phyloP scores from a whole-genome alignment of 2,329 filamentous ascomycete species.

The Exophiala viscosa region DNA sequence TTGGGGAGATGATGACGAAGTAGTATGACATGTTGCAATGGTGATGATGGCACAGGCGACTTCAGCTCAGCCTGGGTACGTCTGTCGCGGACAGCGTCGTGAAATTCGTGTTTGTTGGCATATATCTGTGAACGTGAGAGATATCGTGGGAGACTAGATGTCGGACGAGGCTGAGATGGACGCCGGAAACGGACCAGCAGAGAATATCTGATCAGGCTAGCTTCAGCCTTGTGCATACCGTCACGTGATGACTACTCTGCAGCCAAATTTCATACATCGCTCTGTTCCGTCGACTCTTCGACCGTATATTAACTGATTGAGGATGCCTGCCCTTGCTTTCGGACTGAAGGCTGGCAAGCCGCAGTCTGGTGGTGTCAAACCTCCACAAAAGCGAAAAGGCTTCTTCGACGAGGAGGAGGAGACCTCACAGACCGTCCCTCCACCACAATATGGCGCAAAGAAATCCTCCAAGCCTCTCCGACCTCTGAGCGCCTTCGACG shows the following conservation, averaged over 20 bases:
- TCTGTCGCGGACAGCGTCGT: too few relatives aligned
- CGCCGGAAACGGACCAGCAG: too few relatives aligned
- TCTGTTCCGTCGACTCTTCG: background rate
- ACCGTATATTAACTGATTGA: background rate
- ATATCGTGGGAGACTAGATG: too few relatives aligned
- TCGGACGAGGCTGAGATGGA: background rate
- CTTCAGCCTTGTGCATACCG: background rate
- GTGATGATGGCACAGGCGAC: background rate
- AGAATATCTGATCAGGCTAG: too few relatives aligned
- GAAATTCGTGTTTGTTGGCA: too few relatives aligned
- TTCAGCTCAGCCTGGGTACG: too few relatives aligned
- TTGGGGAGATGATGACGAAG: slow-evolving; percentile 92
- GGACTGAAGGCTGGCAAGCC: slow-evolving; percentile 41
- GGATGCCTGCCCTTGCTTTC: slow-evolving; percentile 37
- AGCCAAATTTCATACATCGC: too few relatives aligned
- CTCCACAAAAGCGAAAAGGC: slow-evolving; percentile 47
- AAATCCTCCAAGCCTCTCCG: slow-evolving; percentile 30
- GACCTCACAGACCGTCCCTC: slow-evolving; percentile 25
- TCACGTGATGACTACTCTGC: too few relatives aligned
- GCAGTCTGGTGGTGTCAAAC: slow-evolving; percentile 27
- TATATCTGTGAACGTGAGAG: too few relatives aligned
- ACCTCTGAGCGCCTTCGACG: slow-evolving; percentile 12
- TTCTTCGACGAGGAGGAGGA: slow-evolving; percentile 44
- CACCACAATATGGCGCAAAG: slow-evolving; percentile 19
- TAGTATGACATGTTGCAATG: slow-evolving; percentile 82